phyloP scores from a whole-genome alignment of 2,329 filamentous ascomycete genomes.

The Colletotrichum gigasporum region DNA sequence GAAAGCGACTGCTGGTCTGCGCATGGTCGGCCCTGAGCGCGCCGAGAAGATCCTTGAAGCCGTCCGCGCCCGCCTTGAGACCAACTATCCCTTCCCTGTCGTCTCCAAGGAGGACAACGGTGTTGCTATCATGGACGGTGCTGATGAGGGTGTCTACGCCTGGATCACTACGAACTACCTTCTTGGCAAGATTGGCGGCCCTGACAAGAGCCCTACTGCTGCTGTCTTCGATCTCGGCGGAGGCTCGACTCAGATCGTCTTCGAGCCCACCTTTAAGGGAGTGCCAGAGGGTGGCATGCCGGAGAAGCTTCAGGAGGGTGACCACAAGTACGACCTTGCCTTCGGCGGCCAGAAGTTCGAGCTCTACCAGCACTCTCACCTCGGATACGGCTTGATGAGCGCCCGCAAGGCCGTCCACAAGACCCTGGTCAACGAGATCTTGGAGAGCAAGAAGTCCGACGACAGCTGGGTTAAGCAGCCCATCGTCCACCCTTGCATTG shows the following conservation, averaged over 20 bases:
- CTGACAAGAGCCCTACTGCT: slow-evolving; percentile 89
- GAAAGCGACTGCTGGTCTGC: slow-evolving; percentile 94
- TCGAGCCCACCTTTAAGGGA: slow-evolving; percentile 90
- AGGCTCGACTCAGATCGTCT: slow-evolving; percentile 98
- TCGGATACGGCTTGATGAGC: slow-evolving; percentile 96
- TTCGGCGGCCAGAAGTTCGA: slow-evolving; percentile 93
- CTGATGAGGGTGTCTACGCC: slow-evolving; percentile 96
- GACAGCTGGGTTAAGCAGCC: slow-evolving; percentile 75
- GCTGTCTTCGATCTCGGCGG: slow-evolving; percentile 96
- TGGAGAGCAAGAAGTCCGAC: slow-evolving; percentile 68
- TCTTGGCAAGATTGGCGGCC: slow-evolving; percentile 94
- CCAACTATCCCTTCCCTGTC: slow-evolving; percentile 92
- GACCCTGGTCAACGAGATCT: slow-evolving; percentile 76
- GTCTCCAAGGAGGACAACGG: slow-evolving; percentile 86
- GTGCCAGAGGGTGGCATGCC: slow-evolving; percentile 81
- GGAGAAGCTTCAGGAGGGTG: slow-evolving; percentile 83
- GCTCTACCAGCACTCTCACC: slow-evolving; percentile 97
- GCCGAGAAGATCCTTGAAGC: slow-evolving; percentile 86
- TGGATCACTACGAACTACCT: slow-evolving; percentile 99
- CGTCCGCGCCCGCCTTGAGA: slow-evolving; percentile 86
- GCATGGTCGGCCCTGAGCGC: slow-evolving; percentile 83
- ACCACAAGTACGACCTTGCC: slow-evolving; percentile 93
- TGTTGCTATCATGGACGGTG: slow-evolving; percentile 96
- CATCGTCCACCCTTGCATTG: slow-evolving; percentile 86
- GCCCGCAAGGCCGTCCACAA: slow-evolving; percentile 89